Conservation (phyloP, 176 grass and related monocot genomes). For the Ampelocalamus luodianensis region DNA sequence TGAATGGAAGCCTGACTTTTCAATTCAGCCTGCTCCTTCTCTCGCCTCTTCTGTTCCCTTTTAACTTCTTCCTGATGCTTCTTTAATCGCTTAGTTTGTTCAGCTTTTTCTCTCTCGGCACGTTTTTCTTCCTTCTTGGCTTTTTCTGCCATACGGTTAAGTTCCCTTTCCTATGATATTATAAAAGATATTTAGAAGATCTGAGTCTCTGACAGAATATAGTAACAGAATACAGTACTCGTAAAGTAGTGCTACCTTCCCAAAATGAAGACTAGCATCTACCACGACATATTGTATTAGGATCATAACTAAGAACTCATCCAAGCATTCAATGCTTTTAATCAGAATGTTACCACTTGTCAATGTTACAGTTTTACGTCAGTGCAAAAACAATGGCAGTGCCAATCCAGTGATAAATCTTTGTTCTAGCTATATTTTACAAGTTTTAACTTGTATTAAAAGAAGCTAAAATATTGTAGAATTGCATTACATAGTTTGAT, state of each 20-base stretch:
- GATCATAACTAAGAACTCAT: not conserved
- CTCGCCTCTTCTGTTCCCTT: conserved; percentile 50
- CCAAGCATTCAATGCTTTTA: not conserved
- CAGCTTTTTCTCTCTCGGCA: conserved; percentile 62
- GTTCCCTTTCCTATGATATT: conserved; percentile 68
- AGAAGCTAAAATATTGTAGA: not conserved
- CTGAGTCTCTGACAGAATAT: not conserved
- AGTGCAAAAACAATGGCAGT: not conserved
- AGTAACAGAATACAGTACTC: not conserved
- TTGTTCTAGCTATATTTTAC: not conserved
- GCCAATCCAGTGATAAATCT: not conserved
- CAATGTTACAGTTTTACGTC: not conserved
- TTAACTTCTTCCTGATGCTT: conserved; percentile 66
- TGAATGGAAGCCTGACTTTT: conserved; percentile 49
- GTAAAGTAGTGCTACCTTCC: not conserved
- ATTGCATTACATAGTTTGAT: not conserved
- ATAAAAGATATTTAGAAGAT: conserved; percentile 19
- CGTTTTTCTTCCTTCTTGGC: conserved; percentile 57
- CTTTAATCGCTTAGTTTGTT: conserved; percentile 57
- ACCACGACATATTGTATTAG: not conserved
- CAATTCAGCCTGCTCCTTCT: conserved; percentile 62
- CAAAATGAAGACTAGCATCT: not conserved
- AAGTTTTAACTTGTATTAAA: not conserved
- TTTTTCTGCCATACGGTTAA: conserved; percentile 60
- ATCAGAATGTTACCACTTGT: not conserved